phyloP scores from a whole-genome alignment of 805 yeast species.

The Kodamaea hsintzibuensis region DNA sequence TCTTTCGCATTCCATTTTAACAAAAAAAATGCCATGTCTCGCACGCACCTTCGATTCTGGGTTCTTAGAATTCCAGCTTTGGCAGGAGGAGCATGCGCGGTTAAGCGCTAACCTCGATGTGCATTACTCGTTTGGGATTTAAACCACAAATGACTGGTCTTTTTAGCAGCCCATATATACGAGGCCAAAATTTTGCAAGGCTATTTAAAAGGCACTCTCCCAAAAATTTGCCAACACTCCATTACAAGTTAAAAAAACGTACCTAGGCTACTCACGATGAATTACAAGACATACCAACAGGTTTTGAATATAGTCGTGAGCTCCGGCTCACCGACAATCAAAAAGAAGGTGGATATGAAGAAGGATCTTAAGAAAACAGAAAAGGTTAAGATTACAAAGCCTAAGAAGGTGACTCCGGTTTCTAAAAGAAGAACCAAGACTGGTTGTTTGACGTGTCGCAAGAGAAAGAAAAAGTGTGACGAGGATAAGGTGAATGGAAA shows the following conservation, averaged over 20 bases:
- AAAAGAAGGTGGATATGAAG: neutral
- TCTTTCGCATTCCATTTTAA: conserved; percentile 2
- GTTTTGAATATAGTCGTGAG: conserved; percentile 15
- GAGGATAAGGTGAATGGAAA: conserved; percentile 44
- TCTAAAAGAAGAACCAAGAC: conserved; percentile 42
- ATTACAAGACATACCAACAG: conserved; percentile 17
- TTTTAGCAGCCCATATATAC: no score
- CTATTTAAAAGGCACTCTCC: neutral
- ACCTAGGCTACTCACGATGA: conserved; percentile 2
- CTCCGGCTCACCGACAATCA: conserved; percentile 1
- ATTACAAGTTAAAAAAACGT: neutral
- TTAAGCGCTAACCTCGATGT: neutral
- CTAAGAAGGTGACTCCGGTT: conserved; percentile 10
- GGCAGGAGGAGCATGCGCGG: neutral
- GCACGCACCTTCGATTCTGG: conserved; percentile 5
- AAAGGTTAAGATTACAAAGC: conserved; percentile 14
- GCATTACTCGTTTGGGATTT: neutral
- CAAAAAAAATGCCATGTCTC: neutral
- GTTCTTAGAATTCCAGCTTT: neutral
- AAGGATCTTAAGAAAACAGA: conserved; percentile 1
- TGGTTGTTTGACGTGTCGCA: conserved; percentile 62
- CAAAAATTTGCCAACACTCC: neutral
- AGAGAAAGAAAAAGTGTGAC: conserved; percentile 66
- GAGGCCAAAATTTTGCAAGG: no score
- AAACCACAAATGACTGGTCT: no score